Percentiles rank a stretch among this genome's conserved stretches.
Conservation (phyloP, 1,139 yeast genomes). For the Suhomyces panamericanus region DNA sequence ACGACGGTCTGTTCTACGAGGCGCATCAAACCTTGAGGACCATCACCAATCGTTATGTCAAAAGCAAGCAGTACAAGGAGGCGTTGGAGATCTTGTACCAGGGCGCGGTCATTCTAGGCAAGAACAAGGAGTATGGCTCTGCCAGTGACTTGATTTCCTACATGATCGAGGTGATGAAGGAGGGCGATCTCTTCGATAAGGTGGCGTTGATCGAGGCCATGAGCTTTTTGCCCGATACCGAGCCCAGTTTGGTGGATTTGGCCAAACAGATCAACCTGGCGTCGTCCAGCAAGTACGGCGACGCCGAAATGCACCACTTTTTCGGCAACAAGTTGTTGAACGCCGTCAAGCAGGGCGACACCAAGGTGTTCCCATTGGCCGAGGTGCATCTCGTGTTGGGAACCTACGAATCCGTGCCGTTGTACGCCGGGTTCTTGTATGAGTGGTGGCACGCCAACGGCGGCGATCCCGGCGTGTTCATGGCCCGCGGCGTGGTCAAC, state of each 20-base stretch:
- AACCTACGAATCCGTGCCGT: conserved; percentile 55
- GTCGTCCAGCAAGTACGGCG: conserved; percentile 59
- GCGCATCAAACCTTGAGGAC: conserved; percentile 94
- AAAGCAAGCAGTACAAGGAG: conserved; percentile 61
- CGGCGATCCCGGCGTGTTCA: conserved; percentile 52
- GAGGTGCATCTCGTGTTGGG: conserved; percentile 69
- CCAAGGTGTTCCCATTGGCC: conserved; percentile 41
- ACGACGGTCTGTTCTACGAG: conserved; percentile 79
- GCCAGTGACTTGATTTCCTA: conserved; percentile 78
- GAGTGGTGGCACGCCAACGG: conserved; percentile 56
- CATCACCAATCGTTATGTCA: conserved; percentile 78
- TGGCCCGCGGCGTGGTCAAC: conserved; percentile 66
- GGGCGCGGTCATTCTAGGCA: conserved; percentile 66
- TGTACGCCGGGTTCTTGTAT: conserved; percentile 55
- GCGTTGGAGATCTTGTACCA: conserved; percentile 74
- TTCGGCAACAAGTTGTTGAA: conserved; percentile 65
- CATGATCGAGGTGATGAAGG: conserved; percentile 65
- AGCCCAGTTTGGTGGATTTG: conserved; percentile 66
- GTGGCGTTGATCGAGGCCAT: conserved; percentile 44
- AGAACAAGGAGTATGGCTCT: conserved; percentile 73
- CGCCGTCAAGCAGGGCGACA: conserved; percentile 21
- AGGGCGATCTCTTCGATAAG: conserved; percentile 43
- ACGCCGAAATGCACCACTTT: conserved; percentile 69
- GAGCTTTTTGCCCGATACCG: conserved; percentile 56
- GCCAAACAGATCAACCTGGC: conserved; percentile 61